These are phyloP conservation scores for Cajanus cajan DNA, from an alignment of 306 rosid species.

Conservation along the genomic window DNA sequence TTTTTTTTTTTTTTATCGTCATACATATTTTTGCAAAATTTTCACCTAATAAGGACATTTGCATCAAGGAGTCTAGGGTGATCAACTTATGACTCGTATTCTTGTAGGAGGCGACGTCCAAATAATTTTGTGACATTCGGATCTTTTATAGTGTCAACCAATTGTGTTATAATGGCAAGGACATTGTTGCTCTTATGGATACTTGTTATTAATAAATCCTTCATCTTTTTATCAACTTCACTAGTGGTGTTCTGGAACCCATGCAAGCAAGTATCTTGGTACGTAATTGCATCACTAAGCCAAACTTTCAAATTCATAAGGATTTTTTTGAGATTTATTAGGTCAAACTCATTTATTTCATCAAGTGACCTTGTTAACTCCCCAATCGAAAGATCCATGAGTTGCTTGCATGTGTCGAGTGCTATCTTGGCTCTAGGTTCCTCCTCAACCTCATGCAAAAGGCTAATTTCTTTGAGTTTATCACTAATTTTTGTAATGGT, in stretches of 20 bases:
- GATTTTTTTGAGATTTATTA: not conserved
- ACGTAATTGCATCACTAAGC: not conserved
- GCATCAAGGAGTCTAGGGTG: slow-evolving; percentile 40
- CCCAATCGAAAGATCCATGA: slow-evolving; percentile 41
- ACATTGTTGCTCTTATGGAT: no score
- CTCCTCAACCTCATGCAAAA: slow-evolving; percentile 47
- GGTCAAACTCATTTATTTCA: not conserved
- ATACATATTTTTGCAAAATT: no score
- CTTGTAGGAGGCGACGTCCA: not conserved
- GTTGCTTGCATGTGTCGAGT: slow-evolving; percentile 53
- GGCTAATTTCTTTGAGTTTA: no score
- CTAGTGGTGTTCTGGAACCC: not conserved
- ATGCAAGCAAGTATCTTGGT: slow-evolving; percentile 59
- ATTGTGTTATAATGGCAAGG: not conserved
- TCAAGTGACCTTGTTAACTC: slow-evolving; percentile 35
- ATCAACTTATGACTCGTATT: no score
- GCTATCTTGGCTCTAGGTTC: slow-evolving; percentile 60
- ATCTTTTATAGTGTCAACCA: not conserved
- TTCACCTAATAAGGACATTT: no score
- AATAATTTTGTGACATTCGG: not conserved
- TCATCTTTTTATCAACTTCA: not conserved
- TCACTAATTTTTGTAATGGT: no score
- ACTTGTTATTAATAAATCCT: not conserved
- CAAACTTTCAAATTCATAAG: not conserved
- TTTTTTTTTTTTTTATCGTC: no score